Conservation (phyloP, 257 asterid species). For the Agastache rugosa region DNA sequence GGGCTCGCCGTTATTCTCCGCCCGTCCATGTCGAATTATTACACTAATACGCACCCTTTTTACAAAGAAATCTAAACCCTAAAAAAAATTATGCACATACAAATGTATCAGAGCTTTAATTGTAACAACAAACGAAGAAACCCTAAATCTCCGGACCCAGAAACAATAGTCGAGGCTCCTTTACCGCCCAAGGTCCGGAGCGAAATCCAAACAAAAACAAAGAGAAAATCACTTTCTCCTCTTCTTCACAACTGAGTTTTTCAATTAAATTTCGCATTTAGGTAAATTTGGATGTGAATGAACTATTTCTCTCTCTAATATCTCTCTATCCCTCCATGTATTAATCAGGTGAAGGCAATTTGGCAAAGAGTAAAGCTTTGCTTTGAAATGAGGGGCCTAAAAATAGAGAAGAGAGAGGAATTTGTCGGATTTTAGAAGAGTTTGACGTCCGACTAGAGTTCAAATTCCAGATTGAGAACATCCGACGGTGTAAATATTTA, state of each 20-base stretch:
- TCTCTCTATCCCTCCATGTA: constrained; percentile 24
- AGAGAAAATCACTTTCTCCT: constrained; percentile 30
- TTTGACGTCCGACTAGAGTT: constrained; percentile 55
- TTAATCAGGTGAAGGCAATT: constrained; percentile 29
- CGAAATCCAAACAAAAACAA: constrained; percentile 33
- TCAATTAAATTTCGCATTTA: constrained; percentile 10
- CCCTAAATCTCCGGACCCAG: constrained; percentile 63
- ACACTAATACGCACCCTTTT: constrained; percentile 34
- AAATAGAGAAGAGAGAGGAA: constrained; percentile 28
- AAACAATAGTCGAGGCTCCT: constrained; percentile 41
- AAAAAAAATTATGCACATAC: constrained; percentile 36
- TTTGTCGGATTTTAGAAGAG: constrained; percentile 46
- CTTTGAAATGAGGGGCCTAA: constrained; percentile 13
- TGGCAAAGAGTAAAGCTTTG: constrained; percentile 34
- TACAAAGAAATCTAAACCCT: constrained; percentile 39
- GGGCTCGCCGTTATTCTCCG: constrained; percentile 94
- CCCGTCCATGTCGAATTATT: constrained; percentile 69
- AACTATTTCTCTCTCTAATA: constrained; percentile 11
- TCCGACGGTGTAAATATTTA: constrained; percentile 30
- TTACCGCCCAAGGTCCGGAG: constrained; percentile 47
- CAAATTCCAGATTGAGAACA: constrained; percentile 39
- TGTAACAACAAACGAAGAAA: constrained; percentile 25
- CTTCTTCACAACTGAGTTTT: constrained; percentile 21
- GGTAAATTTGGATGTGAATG: constrained; percentile 11
- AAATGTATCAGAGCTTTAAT: constrained; percentile 33